Evolutionary conservation across 1,139 yeast genomes (phyloP).

Genomic region (Candida tunisiensis): DNA sequence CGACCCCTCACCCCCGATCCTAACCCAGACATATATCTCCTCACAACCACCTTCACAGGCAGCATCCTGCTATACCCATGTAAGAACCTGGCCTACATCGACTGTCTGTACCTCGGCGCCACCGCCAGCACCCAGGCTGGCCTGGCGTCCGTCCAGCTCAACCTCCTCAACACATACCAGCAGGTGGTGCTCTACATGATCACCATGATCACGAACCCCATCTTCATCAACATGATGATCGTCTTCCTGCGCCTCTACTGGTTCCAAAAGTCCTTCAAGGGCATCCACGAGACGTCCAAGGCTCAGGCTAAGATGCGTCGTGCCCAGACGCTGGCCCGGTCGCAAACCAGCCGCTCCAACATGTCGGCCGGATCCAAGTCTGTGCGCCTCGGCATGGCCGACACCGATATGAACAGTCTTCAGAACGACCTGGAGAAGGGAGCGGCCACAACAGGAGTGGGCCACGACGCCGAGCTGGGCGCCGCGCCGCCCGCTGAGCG

Average conservation of each 20-base stretch:
- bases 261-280: constrained; percentile 79
- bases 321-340: constrained; percentile 51
- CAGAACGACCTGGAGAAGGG: background rate
- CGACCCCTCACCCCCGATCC: no score
- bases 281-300: constrained; percentile 60
- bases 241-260: constrained; percentile 73
- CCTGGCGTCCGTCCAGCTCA: constrained; percentile 57
- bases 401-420: background rate
- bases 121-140: constrained; percentile 91
- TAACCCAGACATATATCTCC: constrained; percentile 8
- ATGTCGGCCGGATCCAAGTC: constrained; percentile 1
- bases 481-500: constrained; percentile 13
- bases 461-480: background rate
- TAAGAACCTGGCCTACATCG: constrained; percentile 52
- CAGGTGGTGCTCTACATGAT: constrained; percentile 47
- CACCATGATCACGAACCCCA: constrained; percentile 50
- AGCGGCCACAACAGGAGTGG: background rate
- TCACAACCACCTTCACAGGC: constrained; percentile 28
- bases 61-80: constrained; percentile 65
- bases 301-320: constrained; percentile 65
- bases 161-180: constrained; percentile 50
- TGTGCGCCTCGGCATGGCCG: background rate
- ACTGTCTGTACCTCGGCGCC: constrained; percentile 56
- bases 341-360: constrained; percentile 2
- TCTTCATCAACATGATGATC: constrained; percentile 69